Evolutionary conservation across 2,329 filamentous ascomycete genomes (phyloP), one percentile per base, ranked within the genome.

Genomic region (Blastomyces silverae): DNA sequence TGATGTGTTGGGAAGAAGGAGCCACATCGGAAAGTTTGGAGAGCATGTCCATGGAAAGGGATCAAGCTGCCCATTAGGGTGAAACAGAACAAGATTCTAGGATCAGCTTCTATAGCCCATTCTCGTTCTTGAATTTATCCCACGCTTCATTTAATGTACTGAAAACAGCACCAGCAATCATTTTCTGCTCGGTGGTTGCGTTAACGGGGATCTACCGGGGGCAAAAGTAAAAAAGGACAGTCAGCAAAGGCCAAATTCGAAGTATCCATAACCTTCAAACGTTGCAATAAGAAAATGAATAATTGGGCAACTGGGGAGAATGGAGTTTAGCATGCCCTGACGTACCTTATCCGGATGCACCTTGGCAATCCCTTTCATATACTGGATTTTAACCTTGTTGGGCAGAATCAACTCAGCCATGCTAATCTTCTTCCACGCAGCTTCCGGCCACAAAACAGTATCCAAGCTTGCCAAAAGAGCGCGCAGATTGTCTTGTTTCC

Each of bases 321-420:
- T 8, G n/a, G 48, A 22, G 42, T 20, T 17, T 10, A 34, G 42
- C 34, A 63, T 20, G 66, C 66, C 66, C 22, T 67, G 70, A 77
- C 86, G 78, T 82, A 97, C 94, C 89, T 99, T 99, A 77, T 99
- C 94, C 66, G 94, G 94, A 83, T 99, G 94, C 70, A 94, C 94
- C 83, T 97, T 97, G 13, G 89, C 91, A 83, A 99, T 97, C 6
- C 93, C 94, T 84, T 96, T 97, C 94, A 99, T 97, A 75, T 99
- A 99, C 66, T 90, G 83, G 69, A 99, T 89, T 85, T 99, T 99
- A 76, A 97, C 94, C 82, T 93, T 96, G 70, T 90, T 92, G 44
- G 92, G 87, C 83, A 96, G 85, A 62, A 99, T 89, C 70, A 99
- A 78, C 79, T 99, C 94, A 69, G 92, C 89, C 86, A 99, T 86